These are phyloP conservation scores for Austroboletus eburneus DNA, from an alignment of 768 basidiomycete species.

Conservation along the genomic window DNA sequence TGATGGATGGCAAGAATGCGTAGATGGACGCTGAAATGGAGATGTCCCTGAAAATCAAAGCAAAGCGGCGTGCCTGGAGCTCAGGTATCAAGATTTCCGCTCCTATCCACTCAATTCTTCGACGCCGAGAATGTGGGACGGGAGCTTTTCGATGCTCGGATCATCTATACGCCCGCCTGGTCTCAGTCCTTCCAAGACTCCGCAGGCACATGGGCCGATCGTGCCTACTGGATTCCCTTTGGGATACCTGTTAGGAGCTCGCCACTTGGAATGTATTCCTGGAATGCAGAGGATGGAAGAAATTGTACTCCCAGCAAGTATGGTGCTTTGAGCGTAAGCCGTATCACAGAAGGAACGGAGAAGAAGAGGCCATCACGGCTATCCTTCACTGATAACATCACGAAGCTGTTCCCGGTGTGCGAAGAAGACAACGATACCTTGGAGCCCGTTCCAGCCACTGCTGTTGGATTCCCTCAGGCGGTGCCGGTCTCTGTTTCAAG, in stretches of 20 bases:
- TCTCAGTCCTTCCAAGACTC: conserved; percentile 5
- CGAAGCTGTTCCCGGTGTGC: conserved; percentile 28
- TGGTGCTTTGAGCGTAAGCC: conserved; percentile 16
- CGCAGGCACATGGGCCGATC: conserved; percentile 16
- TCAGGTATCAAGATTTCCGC: conserved; percentile 43
- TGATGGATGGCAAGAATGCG: conserved; percentile 18
- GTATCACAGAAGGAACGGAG: conserved; percentile 8
- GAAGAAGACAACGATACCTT: too few relatives aligned
- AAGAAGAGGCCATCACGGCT: conserved; percentile 16
- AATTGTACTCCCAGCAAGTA: conserved; percentile 15
- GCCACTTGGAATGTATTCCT: conserved; percentile 40
- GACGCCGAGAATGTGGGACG: conserved; percentile 16
- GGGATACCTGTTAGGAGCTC: conserved; percentile 49
- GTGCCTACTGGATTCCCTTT: conserved; percentile 41
- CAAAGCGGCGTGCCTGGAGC: conserved; percentile 65
- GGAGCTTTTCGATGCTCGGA: background rate
- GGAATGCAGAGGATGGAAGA: conserved; percentile 38
- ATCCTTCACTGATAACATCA: conserved; percentile 14
- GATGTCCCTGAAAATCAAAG: conserved; percentile 49
- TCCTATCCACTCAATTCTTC: conserved; percentile 13
- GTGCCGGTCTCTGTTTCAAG: background rate
- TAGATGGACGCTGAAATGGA: conserved; percentile 28
- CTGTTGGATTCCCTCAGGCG: conserved; percentile 22
- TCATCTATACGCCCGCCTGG: conserved; percentile 23
- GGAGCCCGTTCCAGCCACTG: conserved; percentile 6